phyloP scores from a whole-genome alignment of 139 green algal species.

The Chlorella sorokiniana region DNA sequence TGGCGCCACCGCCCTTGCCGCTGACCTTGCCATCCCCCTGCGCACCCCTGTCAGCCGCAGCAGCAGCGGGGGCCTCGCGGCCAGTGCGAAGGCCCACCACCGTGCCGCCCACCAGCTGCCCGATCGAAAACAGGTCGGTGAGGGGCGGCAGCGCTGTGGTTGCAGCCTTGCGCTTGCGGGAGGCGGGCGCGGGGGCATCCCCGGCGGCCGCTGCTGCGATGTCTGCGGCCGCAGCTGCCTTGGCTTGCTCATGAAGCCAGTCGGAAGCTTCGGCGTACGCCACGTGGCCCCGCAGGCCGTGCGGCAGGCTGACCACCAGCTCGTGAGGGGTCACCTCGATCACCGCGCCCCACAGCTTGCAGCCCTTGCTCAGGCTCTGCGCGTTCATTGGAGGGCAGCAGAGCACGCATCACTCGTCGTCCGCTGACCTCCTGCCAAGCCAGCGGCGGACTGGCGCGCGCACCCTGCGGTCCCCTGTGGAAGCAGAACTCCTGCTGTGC shows the following conservation, averaged over 20 bases:
- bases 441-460: too few relatives aligned
- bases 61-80: background rate
- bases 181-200: too few relatives aligned
- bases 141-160: slow-evolving; percentile 33
- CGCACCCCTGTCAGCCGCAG: background rate
- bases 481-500: background rate
- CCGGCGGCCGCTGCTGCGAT: background rate
- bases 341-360: slow-evolving; percentile 77
- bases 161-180: slow-evolving; percentile 10
- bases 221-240: slow-evolving; percentile 32
- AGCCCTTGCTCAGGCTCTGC: slow-evolving; percentile 69
- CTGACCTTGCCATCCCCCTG: background rate
- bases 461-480: too few relatives aligned
- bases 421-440: background rate
- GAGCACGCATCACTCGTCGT: background rate
- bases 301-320: slow-evolving; percentile 79
- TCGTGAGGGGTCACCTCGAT: slow-evolving; percentile 67
- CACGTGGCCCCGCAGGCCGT: slow-evolving; percentile 83
- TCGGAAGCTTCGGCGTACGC: slow-evolving; percentile 69
- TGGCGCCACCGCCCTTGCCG: slow-evolving; percentile 10
- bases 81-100: slow-evolving; percentile 46
- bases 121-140: slow-evolving; percentile 60
- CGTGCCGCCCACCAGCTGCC: slow-evolving; percentile 78
- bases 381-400: background rate
- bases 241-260: slow-evolving; percentile 47